A percentile compares a stretch with the other conserved stretches of the same genome.
phyloP scores from a whole-genome alignment of 148 eudicot genomes.

The Rhododendron mucronatum region DNA sequence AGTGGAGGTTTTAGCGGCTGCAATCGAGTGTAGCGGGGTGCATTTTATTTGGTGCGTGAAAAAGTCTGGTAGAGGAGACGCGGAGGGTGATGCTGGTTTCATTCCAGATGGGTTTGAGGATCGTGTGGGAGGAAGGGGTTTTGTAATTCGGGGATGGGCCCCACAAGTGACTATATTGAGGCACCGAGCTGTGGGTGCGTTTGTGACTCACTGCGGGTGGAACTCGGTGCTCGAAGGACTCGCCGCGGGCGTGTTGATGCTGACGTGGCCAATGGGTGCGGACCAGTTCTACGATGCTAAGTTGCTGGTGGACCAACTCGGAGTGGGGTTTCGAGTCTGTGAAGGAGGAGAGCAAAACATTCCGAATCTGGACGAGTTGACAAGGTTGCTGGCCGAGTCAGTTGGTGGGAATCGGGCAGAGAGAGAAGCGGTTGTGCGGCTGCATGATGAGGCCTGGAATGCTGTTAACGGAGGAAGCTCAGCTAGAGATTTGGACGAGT shows the following conservation, averaged over 20 bases:
- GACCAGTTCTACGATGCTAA: slow-evolving; percentile 59
- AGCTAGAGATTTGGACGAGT: not conserved
- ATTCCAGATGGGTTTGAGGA: slow-evolving; percentile 32
- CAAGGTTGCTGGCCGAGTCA: slow-evolving; percentile 32
- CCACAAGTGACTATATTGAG: slow-evolving; percentile 52
- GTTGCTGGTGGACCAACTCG: slow-evolving; percentile 46
- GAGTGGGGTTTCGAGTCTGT: slow-evolving; percentile 29
- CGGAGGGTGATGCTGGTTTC: slow-evolving; percentile 10
- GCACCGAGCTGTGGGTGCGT: slow-evolving; percentile 54
- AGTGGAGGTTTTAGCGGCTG: slow-evolving; percentile 41
- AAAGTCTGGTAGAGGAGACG: not conserved
- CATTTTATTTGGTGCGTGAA: slow-evolving; percentile 55
- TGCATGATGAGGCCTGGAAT: slow-evolving; percentile 1
- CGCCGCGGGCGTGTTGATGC: slow-evolving; percentile 44
- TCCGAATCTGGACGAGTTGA: slow-evolving; percentile 44
- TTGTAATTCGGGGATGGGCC: slow-evolving; percentile 49
- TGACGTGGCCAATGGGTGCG: slow-evolving; percentile 66
- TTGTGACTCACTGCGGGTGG: slow-evolving; percentile 74
- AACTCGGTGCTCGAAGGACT: slow-evolving; percentile 64
- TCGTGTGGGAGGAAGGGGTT: slow-evolving; percentile 34
- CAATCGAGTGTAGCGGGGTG: slow-evolving; percentile 44
- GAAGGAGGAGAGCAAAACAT: slow-evolving; percentile 35
- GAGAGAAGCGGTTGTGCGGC: not conserved
- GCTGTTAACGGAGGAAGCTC: not conserved
- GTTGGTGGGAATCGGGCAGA: slow-evolving; percentile 12